Evolutionary conservation across 2,329 filamentous ascomycete species (phyloP), one percentile per base, ranked within the genome.

Genomic region (Aureobasidium namibiae): DNA sequence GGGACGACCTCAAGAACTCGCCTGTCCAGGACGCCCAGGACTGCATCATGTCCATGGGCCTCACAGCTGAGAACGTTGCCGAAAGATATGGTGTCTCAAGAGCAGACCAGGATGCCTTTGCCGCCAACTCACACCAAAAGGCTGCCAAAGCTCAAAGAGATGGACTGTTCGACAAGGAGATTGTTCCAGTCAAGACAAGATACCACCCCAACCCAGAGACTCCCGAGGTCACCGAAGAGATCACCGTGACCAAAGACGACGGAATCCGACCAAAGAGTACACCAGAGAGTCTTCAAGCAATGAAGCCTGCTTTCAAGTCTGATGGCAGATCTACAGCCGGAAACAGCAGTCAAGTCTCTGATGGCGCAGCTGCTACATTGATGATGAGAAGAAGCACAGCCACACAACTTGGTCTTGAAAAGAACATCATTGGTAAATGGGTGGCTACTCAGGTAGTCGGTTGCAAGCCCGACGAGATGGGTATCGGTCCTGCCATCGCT

Each of bases 1-100:
- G 90, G 90, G 85, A 87, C 0, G 85, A 82, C 54, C 75, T 96
- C 62, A 82, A 78, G 66, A 81, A 87, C 1, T 85, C 81, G 3
- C 73, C 75, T 1, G 80, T 82, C 10, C 80, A 87, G 67, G 86
- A 95, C 63, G 88, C 89, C 3, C 77, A 82, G 42, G 92, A 96
- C 71, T 96, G 92, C 71, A 84, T 96, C 70, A 95, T 96, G 92
- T 84, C 86, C 65, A 96, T 96, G 92, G 92, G 92, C 0, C 74
- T 92, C 61, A 96, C 92, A 13, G 86, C 85, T 5, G 92, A 96
- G 78, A 96, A 95, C 67, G 90, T 96, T 0, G 90, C 92, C 0
- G 75, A 79, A 66, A 77, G 91, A 48, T 95, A 95, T 69, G 82
- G 82, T 10, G 83, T 96, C 24, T 81, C 75, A 4, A 77, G 92